Evolutionary conservation across 2,329 filamentous ascomycete genomes (phyloP).

Genomic region (Fusarium ramigenum): DNA sequence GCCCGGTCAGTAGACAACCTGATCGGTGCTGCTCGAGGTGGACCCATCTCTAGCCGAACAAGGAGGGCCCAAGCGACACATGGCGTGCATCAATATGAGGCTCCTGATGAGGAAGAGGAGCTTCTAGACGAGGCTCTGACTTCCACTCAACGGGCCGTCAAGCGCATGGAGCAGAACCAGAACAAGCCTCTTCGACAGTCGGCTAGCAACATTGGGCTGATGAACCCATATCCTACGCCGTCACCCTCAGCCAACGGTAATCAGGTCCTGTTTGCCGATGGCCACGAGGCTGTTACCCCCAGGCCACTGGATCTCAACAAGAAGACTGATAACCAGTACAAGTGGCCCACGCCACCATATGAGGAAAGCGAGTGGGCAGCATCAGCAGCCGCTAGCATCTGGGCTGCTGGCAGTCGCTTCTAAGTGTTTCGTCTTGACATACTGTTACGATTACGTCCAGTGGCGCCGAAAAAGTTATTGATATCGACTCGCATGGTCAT

Average conservation of each 20-base stretch:
- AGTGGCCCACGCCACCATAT: conserved; percentile 96
- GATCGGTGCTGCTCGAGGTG: conserved; percentile 62
- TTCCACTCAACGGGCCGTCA: conserved; percentile 79
- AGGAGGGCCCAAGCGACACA: conserved; percentile 78
- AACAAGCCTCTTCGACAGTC: conserved; percentile 65
- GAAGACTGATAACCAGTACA: conserved; percentile 64
- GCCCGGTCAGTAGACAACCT: conserved; percentile 72
- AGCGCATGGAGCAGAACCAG: conserved; percentile 67
- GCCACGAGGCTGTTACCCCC: conserved; percentile 68
- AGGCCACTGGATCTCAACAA: conserved; percentile 77
- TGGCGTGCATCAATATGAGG: conserved; percentile 87
- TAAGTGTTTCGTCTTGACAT: conserved; percentile 46
- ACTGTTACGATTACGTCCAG: conserved; percentile 39
- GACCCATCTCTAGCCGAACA: conserved; percentile 81
- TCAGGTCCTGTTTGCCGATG: conserved; percentile 76
- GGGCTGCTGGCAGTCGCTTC: conserved; percentile 74
- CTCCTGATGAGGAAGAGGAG: conserved; percentile 96
- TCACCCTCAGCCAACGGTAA: conserved; percentile 86
- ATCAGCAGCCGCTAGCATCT: conserved; percentile 82
- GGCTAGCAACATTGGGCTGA: conserved; percentile 68
- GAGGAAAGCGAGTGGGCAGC: conserved; percentile 93
- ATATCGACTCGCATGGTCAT: conserved; percentile 41
- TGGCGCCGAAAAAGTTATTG: conserved; percentile 42
- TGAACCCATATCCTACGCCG: conserved; percentile 71
- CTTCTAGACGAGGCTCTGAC: conserved; percentile 88